Conservation (phyloP, 2,329 filamentous ascomycete genomes). For the Aspergillus viridinutans region DNA sequence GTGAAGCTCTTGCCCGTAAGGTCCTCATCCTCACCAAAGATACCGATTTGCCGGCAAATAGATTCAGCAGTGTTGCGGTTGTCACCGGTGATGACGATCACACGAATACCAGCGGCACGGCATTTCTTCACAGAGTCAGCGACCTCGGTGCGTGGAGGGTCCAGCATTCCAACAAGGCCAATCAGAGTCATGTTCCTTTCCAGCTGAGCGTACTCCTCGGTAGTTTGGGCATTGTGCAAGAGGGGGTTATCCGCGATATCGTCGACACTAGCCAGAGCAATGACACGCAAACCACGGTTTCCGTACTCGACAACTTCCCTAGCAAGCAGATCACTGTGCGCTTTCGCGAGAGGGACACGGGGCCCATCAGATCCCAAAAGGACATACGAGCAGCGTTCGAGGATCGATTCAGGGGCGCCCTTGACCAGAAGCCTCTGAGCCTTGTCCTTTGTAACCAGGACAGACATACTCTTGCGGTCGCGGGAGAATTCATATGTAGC, state of each 20-base stretch:
- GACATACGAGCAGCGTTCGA: constrained; percentile 84
- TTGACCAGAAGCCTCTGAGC: constrained; percentile 86
- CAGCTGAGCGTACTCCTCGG: constrained; percentile 75
- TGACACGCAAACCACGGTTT: constrained; percentile 87
- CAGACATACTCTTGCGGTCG: constrained; percentile 99
- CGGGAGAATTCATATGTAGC: constrained; percentile 96
- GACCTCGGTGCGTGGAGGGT: constrained; percentile 92
- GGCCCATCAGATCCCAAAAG: constrained; percentile 75
- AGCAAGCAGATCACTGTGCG: constrained; percentile 65
- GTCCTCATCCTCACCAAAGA: constrained; percentile 79
- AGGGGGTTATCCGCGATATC: constrained; percentile 68
- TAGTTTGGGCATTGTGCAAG: constrained; percentile 70
- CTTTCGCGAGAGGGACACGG: constrained; percentile 66
- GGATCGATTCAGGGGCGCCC: constrained; percentile 88
- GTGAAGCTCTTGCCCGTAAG: constrained; percentile 90
- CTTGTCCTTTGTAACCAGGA: constrained; percentile 68
- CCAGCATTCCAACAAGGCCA: constrained; percentile 92
- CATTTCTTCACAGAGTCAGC: constrained; percentile 81
- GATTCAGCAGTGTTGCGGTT: constrained; percentile 97
- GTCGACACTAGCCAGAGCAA: constrained; percentile 82
- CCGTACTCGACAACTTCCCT: constrained; percentile 85
- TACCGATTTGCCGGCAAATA: constrained; percentile 94
- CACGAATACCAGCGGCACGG: constrained; percentile 86
- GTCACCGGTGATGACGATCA: constrained; percentile 97
- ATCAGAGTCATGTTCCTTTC: constrained; percentile 94